These are phyloP conservation scores for Sarocladium oryzae DNA, from an alignment of 2,329 filamentous ascomycete genomes.

Conservation along the genomic window DNA sequence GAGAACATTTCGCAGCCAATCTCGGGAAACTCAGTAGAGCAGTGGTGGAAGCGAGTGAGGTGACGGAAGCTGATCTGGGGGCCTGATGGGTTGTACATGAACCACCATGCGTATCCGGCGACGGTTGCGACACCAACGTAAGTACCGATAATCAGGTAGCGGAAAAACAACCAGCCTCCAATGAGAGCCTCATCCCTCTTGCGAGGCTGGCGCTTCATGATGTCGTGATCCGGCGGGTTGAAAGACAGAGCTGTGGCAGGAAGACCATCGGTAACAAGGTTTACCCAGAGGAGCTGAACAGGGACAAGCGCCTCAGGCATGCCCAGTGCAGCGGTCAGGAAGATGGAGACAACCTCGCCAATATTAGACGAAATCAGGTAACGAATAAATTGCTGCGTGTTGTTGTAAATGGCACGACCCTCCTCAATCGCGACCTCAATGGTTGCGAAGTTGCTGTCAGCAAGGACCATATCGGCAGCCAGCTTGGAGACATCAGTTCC, in stretches of 20 bases:
- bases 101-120: constrained; percentile 99
- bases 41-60: constrained; percentile 88
- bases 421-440: constrained; percentile 96
- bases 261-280: constrained; percentile 93
- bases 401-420: constrained; percentile 97
- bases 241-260: constrained; percentile 95
- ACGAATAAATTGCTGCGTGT: constrained; percentile 98
- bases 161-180: constrained; percentile 93
- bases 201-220: constrained; percentile 88
- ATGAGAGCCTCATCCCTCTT: constrained; percentile 92
- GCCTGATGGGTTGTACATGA: constrained; percentile 88
- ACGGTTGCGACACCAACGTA: constrained; percentile 96
- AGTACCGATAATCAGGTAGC: constrained; percentile 91
- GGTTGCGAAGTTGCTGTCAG: constrained; percentile 98
- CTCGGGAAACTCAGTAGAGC: constrained; percentile 75
- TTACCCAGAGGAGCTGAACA: constrained; percentile 97
- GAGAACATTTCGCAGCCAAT: constrained; percentile 91
- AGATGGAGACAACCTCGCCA: constrained; percentile 97
- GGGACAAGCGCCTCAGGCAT: constrained; percentile 98
- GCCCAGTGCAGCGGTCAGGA: constrained; percentile 89
- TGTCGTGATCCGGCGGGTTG: constrained; percentile 96
- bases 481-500: constrained; percentile 96
- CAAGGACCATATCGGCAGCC: constrained; percentile 96
- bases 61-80: constrained; percentile 90
- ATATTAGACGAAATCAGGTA: constrained; percentile 99